These are phyloP conservation scores for Phytopythium sindhum DNA, from an alignment of 352 stramenopile species.

Conservation along the genomic window DNA sequence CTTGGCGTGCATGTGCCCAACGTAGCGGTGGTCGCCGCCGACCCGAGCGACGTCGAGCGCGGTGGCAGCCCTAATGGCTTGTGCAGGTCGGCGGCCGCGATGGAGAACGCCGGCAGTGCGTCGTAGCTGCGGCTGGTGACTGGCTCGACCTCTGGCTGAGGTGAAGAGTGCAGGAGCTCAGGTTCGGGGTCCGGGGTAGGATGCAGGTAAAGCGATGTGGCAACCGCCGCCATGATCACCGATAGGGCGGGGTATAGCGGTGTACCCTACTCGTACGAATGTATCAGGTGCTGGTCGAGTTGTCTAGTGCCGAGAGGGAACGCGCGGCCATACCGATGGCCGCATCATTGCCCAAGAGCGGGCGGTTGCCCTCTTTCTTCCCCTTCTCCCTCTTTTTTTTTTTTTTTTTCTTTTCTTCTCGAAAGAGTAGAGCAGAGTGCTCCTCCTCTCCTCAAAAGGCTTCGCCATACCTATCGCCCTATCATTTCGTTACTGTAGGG, in stretches of 20 bases:
- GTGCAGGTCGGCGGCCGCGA: background rate
- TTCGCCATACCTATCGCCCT: too few species aligned
- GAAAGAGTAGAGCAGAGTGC: background rate
- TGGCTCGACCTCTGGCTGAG: background rate
- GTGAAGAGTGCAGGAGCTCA: background rate
- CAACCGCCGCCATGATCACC: background rate
- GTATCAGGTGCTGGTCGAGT: background rate
- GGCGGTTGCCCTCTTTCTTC: background rate
- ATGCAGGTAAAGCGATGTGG: background rate
- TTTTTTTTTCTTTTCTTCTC: background rate
- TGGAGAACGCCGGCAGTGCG: background rate
- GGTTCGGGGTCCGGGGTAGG: background rate
- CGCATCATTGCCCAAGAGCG: too few species aligned
- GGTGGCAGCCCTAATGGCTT: constrained; percentile 15
- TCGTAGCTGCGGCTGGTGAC: background rate
- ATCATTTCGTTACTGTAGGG: too few species aligned
- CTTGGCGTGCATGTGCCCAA: constrained; percentile 23
- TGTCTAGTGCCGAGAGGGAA: background rate
- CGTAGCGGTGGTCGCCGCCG: constrained; percentile 13
- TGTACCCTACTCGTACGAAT: background rate
- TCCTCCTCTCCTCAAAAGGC: background rate
- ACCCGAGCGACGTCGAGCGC: constrained; percentile 27
- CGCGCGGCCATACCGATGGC: too few species aligned
- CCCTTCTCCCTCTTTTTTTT: background rate
- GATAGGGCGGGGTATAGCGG: background rate